Conservation (phyloP, 768 basidiomycete genomes). For the Trametes cingulata region DNA sequence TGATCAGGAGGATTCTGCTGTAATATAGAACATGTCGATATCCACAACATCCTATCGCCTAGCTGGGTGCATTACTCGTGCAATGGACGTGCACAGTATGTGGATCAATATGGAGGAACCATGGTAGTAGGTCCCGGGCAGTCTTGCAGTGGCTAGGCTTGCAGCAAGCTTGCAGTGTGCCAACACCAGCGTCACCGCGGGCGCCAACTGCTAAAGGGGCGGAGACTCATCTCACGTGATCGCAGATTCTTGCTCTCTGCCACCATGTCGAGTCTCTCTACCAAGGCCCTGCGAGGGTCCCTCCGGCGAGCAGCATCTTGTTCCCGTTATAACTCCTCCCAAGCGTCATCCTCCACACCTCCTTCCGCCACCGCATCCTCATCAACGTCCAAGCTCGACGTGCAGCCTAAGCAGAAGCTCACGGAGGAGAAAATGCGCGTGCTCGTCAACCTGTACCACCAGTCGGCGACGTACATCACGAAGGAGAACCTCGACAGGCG, state of each 20-base stretch:
- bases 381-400: conserved; percentile 5
- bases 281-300: conserved; percentile 13
- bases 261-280: conserved; percentile 20
- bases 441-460: conserved; percentile 77
- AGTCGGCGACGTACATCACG: conserved; percentile 70
- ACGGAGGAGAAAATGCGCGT: conserved; percentile 64
- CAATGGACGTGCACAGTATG: no score
- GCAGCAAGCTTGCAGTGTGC: no score
- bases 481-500: conserved; percentile 61
- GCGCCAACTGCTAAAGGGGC: not conserved
- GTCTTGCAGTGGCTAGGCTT: no score
- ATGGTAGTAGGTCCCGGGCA: no score
- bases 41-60: not conserved
- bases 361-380: conserved; percentile 5
- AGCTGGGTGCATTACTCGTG: not conserved
- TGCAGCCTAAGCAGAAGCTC: conserved; percentile 34
- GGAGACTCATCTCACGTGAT: conserved; percentile 11
- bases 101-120: no score
- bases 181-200: not conserved
- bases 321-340: conserved; percentile 23
- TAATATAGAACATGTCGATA: not conserved
- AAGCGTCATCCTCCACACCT: conserved; percentile 6
- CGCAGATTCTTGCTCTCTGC: conserved; percentile 16
- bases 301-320: conserved; percentile 14
- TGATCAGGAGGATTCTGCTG: not conserved